Conservation (phyloP, 306 rosid genomes). For the Morella rubra region DNA sequence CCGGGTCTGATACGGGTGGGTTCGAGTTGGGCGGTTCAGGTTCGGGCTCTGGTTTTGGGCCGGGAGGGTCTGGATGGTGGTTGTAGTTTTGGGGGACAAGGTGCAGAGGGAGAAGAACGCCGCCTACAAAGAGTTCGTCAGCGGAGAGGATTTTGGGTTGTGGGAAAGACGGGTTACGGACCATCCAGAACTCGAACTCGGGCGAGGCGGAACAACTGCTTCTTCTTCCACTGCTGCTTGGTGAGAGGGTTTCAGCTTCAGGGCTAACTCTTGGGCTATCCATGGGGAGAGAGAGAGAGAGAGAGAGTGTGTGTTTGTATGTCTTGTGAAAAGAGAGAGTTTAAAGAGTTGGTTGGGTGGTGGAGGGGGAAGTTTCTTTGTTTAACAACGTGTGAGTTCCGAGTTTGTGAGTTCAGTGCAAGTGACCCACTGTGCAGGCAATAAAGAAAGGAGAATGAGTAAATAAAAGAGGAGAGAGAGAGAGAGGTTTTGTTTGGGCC, state of each 20-base stretch:
- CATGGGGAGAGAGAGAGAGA: constrained; percentile 34
- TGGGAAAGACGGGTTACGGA: constrained; percentile 79
- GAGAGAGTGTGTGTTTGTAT: neutral
- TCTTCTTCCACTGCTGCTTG: constrained; percentile 23
- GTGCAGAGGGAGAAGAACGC: constrained; percentile 78
- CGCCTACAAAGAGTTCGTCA: constrained; percentile 85
- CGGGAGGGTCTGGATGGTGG: neutral
- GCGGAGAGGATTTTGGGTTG: constrained; percentile 80
- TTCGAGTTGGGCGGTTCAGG: constrained; percentile 18
- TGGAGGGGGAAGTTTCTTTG: too few species aligned
- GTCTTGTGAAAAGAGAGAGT: neutral
- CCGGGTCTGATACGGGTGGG: constrained; percentile 24
- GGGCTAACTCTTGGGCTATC: constrained; percentile 34
- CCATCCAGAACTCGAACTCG: constrained; percentile 97
- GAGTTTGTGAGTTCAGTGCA: neutral
- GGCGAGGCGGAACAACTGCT: constrained; percentile 59
- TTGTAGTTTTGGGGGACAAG: constrained; percentile 29
- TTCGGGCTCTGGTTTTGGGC: constrained; percentile 12
- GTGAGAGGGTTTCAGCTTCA: constrained; percentile 29
- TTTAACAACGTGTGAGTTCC: neutral
- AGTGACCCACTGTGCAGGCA: constrained; percentile 17
- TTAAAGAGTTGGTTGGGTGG: too few species aligned
- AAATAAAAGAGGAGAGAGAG: constrained; percentile 23
- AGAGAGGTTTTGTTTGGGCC: neutral
- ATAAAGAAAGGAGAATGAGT: constrained; percentile 29